A percentile compares a stretch with the other conserved stretches of the same genome.
Conservation (phyloP, 306 rosid genomes). For the Cucumis sativus region DNA sequence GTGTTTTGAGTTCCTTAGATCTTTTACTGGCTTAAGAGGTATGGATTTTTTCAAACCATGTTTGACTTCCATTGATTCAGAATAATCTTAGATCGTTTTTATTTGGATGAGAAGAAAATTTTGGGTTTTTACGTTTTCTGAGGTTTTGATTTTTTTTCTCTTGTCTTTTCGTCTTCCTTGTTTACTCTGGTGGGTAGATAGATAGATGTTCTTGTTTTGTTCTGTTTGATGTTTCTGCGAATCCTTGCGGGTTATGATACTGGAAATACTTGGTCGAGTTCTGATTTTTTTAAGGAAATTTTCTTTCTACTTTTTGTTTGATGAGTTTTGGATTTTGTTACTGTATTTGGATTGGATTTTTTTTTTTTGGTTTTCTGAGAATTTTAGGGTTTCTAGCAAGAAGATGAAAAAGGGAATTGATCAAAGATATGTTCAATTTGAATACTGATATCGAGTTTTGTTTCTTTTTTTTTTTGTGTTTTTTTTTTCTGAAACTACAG, state of each 20-base stretch:
- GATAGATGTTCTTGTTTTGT: background rate
- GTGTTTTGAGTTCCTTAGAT: background rate
- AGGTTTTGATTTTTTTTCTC: background rate
- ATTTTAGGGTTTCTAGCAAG: background rate
- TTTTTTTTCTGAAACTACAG: background rate
- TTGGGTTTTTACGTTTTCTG: background rate
- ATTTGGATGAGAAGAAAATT: background rate
- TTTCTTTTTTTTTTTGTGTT: background rate
- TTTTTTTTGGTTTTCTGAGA: background rate
- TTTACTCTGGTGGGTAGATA: background rate
- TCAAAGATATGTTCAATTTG: background rate
- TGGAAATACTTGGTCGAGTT: background rate
- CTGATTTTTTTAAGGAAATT: background rate
- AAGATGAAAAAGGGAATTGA: background rate
- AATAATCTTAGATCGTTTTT: background rate
- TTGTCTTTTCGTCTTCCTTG: background rate
- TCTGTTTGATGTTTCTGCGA: background rate
- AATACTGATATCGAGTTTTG: background rate
- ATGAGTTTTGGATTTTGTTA: background rate
- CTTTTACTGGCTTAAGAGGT: background rate
- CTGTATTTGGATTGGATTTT: background rate
- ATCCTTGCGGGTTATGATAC: background rate
- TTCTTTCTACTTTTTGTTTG: background rate
- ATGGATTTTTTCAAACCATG: background rate
- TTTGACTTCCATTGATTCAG: background rate